These are phyloP conservation scores for Maudiozyma humilis DNA, from an alignment of 1,139 yeast genomes.

Conservation along the genomic window DNA sequence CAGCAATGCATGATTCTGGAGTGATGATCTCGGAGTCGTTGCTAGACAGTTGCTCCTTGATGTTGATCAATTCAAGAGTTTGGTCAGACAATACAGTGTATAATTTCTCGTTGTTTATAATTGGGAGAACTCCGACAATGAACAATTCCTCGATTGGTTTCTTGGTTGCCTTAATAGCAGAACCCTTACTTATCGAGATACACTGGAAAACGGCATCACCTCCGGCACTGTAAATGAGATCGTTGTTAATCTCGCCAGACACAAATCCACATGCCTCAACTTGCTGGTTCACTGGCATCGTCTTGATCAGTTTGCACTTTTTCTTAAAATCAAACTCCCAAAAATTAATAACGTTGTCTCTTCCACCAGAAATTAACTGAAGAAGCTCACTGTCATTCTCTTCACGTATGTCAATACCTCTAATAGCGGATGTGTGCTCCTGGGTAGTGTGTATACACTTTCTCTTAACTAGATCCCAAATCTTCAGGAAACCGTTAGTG, in stretches of 20 bases:
- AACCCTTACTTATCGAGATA: constrained; percentile 43
- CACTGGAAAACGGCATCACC: constrained; percentile 57
- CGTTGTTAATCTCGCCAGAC: constrained; percentile 17
- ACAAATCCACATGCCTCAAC: constrained; percentile 77
- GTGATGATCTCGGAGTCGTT: constrained; percentile 28
- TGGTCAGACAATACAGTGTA: constrained; percentile 69
- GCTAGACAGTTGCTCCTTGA: constrained; percentile 25
- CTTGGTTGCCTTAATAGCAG: constrained; percentile 40
- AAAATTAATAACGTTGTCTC: constrained; percentile 58
- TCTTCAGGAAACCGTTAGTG: constrained; percentile 71
- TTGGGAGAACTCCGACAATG: constrained; percentile 48
- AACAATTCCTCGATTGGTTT: constrained; percentile 62
- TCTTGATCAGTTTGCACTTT: constrained; percentile 48
- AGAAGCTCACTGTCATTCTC: constrained; percentile 36
- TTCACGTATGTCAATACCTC: constrained; percentile 61
- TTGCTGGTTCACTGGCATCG: constrained; percentile 67
- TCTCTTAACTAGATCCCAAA: constrained; percentile 87
- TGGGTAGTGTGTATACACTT: constrained; percentile 54
- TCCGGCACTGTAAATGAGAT: constrained; percentile 69
- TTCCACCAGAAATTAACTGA: constrained; percentile 69
- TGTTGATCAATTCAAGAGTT: constrained; percentile 53
- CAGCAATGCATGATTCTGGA: constrained; percentile 54
- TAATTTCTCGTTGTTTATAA: constrained; percentile 28
- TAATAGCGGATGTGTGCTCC: constrained; percentile 78
- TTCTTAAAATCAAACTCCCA: constrained; percentile 48